Evolutionary conservation across 2,329 filamentous ascomycete genomes (phyloP).

Genomic region (Polytolypa hystricis): DNA sequence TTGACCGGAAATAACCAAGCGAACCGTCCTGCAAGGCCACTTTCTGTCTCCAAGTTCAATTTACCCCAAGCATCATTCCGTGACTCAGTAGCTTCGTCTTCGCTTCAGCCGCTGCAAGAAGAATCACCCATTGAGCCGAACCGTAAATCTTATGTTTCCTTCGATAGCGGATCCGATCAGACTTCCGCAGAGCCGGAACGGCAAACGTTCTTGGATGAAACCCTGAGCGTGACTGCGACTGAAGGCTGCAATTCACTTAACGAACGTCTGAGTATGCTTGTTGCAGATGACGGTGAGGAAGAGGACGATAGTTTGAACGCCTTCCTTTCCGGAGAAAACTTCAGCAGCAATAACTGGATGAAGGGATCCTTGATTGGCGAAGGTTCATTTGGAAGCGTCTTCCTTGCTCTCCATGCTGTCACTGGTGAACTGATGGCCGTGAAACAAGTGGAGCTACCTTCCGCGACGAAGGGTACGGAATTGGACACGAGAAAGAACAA

Average conservation of each 20-base stretch:
- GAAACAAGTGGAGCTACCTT: slow-evolving; percentile 91
- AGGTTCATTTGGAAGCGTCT: slow-evolving; percentile 92
- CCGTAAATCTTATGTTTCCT: slow-evolving; percentile 89
- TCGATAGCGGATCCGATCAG: slow-evolving; percentile 49
- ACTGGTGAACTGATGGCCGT: slow-evolving; percentile 96
- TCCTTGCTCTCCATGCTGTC: slow-evolving; percentile 85
- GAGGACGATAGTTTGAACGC: slow-evolving; percentile 79
- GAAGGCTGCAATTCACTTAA: slow-evolving; percentile 60
- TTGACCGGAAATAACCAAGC: slow-evolving; percentile 46
- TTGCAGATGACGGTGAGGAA: slow-evolving; percentile 85
- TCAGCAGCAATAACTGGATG: slow-evolving; percentile 98
- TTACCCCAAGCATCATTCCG: slow-evolving; percentile 56
- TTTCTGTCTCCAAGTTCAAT: slow-evolving; percentile 50
- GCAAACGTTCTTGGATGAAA: slow-evolving; percentile 78
- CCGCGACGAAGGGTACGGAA: slow-evolving; percentile 62
- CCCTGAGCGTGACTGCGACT: slow-evolving; percentile 54
- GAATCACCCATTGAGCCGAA: slow-evolving; percentile 79
- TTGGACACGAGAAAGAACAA: slow-evolving; percentile 87
- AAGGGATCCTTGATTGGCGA: slow-evolving; percentile 95
- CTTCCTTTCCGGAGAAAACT: slow-evolving; percentile 84
- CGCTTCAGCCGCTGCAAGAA: slow-evolving; percentile 82
- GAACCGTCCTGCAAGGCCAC: slow-evolving; percentile 42
- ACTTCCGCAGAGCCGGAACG: slow-evolving; percentile 64
- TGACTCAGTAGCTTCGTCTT: slow-evolving; percentile 79
- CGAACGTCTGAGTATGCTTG: slow-evolving; percentile 69